These are phyloP conservation scores for Aspergillus aculeatus DNA, from an alignment of 2,329 filamentous ascomycete genomes.

Conservation along the genomic window DNA sequence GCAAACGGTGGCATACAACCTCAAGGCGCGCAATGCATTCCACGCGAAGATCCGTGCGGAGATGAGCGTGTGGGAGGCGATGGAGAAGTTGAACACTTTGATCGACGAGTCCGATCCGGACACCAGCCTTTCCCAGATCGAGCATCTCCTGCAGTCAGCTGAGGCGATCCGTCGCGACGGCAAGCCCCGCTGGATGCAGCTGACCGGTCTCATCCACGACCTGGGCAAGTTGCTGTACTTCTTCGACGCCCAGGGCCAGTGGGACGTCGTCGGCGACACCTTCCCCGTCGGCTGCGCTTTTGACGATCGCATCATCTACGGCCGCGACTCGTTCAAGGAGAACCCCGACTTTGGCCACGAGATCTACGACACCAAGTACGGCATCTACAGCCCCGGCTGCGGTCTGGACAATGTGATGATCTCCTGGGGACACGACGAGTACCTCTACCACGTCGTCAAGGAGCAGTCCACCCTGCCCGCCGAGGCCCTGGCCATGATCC, in stretches of 20 bases:
- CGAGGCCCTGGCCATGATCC: conserved; percentile 87
- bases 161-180: conserved; percentile 82
- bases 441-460: conserved; percentile 75
- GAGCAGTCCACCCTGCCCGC: conserved; percentile 74
- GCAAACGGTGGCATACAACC: conserved; percentile 67
- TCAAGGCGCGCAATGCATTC: conserved; percentile 72
- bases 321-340: conserved; percentile 66
- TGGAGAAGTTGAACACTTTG: conserved; percentile 87
- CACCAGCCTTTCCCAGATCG: conserved; percentile 81
- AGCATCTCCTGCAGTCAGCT: conserved; percentile 83
- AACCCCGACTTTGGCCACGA: conserved; percentile 74
- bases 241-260: conserved; percentile 78
- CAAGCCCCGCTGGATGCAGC: conserved; percentile 50
- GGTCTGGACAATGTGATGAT: conserved; percentile 87
- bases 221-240: conserved; percentile 49
- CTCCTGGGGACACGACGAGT: conserved; percentile 67
- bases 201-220: conserved; percentile 50
- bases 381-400: conserved; percentile 77
- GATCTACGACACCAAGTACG: conserved; percentile 72
- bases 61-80: conserved; percentile 88
- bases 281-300: conserved; percentile 49
- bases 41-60: conserved; percentile 65
- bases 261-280: conserved; percentile 78
- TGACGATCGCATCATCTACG: conserved; percentile 75
- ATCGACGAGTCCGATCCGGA: conserved; percentile 91